These are phyloP conservation scores for Diospyros kaki DNA, from an alignment of 148 eudicot genomes.

Conservation along the genomic window DNA sequence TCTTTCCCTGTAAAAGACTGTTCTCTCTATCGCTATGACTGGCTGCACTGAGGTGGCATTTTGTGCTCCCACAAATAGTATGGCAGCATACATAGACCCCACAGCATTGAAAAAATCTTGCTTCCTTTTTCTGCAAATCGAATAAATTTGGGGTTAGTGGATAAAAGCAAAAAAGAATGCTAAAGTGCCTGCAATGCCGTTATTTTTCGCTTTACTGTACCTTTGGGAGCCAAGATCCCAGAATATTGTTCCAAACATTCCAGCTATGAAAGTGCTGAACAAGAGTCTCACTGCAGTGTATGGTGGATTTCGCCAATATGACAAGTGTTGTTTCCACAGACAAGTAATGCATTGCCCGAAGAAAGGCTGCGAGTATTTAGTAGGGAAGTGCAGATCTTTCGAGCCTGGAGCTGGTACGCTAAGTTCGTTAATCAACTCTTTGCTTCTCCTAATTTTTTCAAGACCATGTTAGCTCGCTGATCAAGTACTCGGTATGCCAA, in stretches of 20 bases:
- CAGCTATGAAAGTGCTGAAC: slow-evolving; percentile 43
- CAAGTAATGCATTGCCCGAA: slow-evolving; percentile 46
- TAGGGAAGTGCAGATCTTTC: slow-evolving; percentile 48
- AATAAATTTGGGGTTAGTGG: neutral
- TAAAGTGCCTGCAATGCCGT: too few species aligned
- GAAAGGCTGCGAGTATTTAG: slow-evolving; percentile 44
- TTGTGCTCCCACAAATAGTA: slow-evolving; percentile 40
- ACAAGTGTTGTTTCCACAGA: slow-evolving; percentile 57
- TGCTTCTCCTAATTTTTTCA: slow-evolving; percentile 41
- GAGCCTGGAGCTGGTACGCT: slow-evolving; percentile 50
- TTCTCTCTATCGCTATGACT: slow-evolving; percentile 49
- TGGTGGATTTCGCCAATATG: slow-evolving; percentile 61
- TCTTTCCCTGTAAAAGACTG: slow-evolving; percentile 52
- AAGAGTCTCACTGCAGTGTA: slow-evolving; percentile 56
- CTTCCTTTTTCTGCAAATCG: slow-evolving; percentile 16
- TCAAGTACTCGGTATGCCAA: too few species aligned
- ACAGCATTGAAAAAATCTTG: slow-evolving; percentile 44
- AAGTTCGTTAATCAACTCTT: slow-evolving; percentile 38
- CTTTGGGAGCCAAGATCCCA: slow-evolving; percentile 45
- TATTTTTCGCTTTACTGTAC: slow-evolving; percentile 12
- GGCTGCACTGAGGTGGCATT: slow-evolving; percentile 49
- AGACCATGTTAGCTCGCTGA: neutral
- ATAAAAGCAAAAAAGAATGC: neutral
- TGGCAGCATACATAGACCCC: slow-evolving; percentile 54
- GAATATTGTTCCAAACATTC: slow-evolving; percentile 56